Conservation (phyloP, 23 red algal genomes). For the Cyanidiococcus yangmingshanensis region DNA sequence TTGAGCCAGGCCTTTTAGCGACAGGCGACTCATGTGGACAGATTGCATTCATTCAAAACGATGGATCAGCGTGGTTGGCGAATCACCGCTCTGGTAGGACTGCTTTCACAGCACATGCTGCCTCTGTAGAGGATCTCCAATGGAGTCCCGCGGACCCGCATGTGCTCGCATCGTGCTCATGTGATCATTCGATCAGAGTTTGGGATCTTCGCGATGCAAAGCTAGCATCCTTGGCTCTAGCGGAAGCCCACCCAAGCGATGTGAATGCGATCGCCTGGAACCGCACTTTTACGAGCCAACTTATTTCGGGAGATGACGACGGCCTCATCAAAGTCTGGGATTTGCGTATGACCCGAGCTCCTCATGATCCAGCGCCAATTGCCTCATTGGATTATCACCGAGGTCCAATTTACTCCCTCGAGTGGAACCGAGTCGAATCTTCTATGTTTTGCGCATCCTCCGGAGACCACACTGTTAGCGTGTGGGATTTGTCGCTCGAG, state of each 20-base stretch:
- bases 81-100: neutral
- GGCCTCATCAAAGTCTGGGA: conserved; percentile 38
- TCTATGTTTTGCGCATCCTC: conserved; percentile 55
- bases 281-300: conserved; percentile 46
- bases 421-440: conserved; percentile 62
- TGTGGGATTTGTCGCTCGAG: conserved; percentile 92
- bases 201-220: conserved; percentile 53
- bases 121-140: conserved; percentile 64
- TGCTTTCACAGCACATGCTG: conserved; percentile 31
- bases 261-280: conserved; percentile 94
- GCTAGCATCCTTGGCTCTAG: conserved; percentile 30
- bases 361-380: neutral
- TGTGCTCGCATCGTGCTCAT: conserved; percentile 71
- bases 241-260: conserved; percentile 55
- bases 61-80: conserved; percentile 6
- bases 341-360: neutral
- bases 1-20: conserved; percentile 29
- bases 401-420: conserved; percentile 55
- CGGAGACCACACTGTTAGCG: conserved; percentile 51
- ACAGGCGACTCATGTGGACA: conserved; percentile 47
- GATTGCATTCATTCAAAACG: conserved; percentile 34
- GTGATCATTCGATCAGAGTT: conserved; percentile 70
- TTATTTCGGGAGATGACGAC: conserved; percentile 75
- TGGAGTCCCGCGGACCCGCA: conserved; percentile 73
- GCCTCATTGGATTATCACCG: conserved; percentile 63